phyloP scores from a whole-genome alignment of 129 eudicot genomes.

The sunflower (Helianthus annuus) region HanXRQr2.0-SUNRISE NC_035436.2:184151107-184151606 shows the following conservation, averaged over 20 bases:
- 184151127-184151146: slow-evolving; percentile 48
- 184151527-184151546: slow-evolving; percentile 32
- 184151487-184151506: slow-evolving; percentile 41
- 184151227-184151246: background rate
- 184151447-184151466: slow-evolving; percentile 4
- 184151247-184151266: slow-evolving; percentile 37
- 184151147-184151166: too few relatives aligned
- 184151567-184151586: slow-evolving; percentile 36
- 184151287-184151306: slow-evolving; percentile 43
- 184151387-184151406: background rate
- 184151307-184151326: slow-evolving; percentile 50
- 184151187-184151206: too few relatives aligned
- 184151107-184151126: slow-evolving; percentile 56
- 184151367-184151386: slow-evolving; percentile 35
- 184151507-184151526: slow-evolving; percentile 42
- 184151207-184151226: background rate
- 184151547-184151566: slow-evolving; percentile 42
- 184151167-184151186: too few relatives aligned
- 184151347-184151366: slow-evolving; percentile 48
- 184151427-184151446: background rate
- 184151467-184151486: slow-evolving; percentile 32
- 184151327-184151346: slow-evolving; percentile 55
- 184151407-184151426: background rate
- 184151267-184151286: slow-evolving; percentile 32
- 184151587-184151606: background rate